Evolutionary conservation across 176 grass and related monocot species (phyloP).

Genomic region (Tillandsia leiboldiana): DNA sequence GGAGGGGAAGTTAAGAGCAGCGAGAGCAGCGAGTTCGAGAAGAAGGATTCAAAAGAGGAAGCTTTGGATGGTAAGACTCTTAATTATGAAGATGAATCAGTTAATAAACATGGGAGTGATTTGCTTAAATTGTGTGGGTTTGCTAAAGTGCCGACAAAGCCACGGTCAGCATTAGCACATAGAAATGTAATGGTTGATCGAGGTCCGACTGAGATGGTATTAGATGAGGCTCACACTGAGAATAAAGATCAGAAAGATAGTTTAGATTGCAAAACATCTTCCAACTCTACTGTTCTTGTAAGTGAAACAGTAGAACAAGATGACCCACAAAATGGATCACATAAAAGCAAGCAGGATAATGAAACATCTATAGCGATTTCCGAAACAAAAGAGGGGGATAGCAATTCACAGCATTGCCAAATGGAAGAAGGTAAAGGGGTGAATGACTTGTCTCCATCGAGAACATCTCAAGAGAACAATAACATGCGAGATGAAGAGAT

Average conservation of each 20-base stretch:
- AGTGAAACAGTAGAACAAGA: slow-evolving; percentile 28
- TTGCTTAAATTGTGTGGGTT: slow-evolving; percentile 48
- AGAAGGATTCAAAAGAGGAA: slow-evolving; percentile 16
- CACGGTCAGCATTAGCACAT: slow-evolving; percentile 39
- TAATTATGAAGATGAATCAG: slow-evolving; percentile 8
- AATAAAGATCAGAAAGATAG: slow-evolving; percentile 27
- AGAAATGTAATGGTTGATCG: slow-evolving; percentile 25
- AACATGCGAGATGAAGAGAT: slow-evolving; percentile 43
- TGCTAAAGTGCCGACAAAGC: slow-evolving; percentile 53
- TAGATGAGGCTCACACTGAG: slow-evolving; percentile 23
- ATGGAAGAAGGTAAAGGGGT: slow-evolving; percentile 35
- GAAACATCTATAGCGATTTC: slow-evolving; percentile 23
- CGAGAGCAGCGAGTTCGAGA: slow-evolving; percentile 18
- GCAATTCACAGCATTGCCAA: slow-evolving; percentile 20
- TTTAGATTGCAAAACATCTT: slow-evolving; percentile 18
- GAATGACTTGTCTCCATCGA: slow-evolving; percentile 18
- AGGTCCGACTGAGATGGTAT: slow-evolving; percentile 18
- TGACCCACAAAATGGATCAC: not conserved
- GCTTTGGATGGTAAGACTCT: slow-evolving; percentile 24
- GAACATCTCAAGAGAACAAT: slow-evolving; percentile 23
- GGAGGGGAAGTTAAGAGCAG: slow-evolving; percentile 19
- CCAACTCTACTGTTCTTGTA: slow-evolving; percentile 21
- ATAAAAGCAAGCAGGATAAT: slow-evolving; percentile 19
- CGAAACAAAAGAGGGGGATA: slow-evolving; percentile 27
- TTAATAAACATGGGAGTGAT: slow-evolving; percentile 15